Conservation (phyloP, 495 filamentous ascomycete genomes). For the Podospora pseudopauciseta region DNA sequence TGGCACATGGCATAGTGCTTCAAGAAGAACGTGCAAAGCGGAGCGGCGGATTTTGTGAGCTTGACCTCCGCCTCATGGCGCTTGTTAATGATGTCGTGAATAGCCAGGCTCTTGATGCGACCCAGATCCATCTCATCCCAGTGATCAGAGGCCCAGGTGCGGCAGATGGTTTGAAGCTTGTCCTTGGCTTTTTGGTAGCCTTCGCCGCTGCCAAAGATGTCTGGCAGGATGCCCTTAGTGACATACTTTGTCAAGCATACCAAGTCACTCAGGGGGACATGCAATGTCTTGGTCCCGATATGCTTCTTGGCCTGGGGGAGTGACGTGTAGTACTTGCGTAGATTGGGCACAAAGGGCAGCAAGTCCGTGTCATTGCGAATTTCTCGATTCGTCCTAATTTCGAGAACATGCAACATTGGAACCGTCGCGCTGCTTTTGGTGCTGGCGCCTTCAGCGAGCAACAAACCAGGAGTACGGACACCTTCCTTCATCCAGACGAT, state of each 20-base stretch:
- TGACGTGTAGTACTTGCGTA: constrained; percentile 56
- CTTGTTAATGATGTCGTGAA: constrained; percentile 69
- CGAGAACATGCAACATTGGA: constrained; percentile 71
- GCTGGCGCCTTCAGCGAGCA: constrained; percentile 68
- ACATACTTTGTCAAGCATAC: constrained; percentile 77
- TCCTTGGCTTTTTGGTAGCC: constrained; percentile 48
- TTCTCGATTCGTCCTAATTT: constrained; percentile 60
- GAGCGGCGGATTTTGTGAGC: constrained; percentile 55
- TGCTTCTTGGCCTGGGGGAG: constrained; percentile 57
- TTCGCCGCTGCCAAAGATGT: constrained; percentile 48
- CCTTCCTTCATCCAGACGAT: constrained; percentile 71
- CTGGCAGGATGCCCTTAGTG: constrained; percentile 58
- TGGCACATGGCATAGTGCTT: constrained; percentile 94
- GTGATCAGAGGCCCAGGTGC: constrained; percentile 63
- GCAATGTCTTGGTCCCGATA: constrained; percentile 59
- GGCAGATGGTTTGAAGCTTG: constrained; percentile 58
- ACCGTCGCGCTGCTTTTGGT: constrained; percentile 50
- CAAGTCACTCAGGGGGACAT: constrained; percentile 66
- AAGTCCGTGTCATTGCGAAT: constrained; percentile 71
- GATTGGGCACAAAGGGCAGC: constrained; percentile 69
- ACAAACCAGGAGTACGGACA: constrained; percentile 71
- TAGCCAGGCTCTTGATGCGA: constrained; percentile 69
- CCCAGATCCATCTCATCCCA: constrained; percentile 88
- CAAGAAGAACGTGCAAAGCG: constrained; percentile 69
- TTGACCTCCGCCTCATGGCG: constrained; percentile 58